A percentile compares a stretch with the other conserved stretches of the same genome.
phyloP scores from a whole-genome alignment of 352 stramenopile species.

The Peronospora destructor region DNA sequence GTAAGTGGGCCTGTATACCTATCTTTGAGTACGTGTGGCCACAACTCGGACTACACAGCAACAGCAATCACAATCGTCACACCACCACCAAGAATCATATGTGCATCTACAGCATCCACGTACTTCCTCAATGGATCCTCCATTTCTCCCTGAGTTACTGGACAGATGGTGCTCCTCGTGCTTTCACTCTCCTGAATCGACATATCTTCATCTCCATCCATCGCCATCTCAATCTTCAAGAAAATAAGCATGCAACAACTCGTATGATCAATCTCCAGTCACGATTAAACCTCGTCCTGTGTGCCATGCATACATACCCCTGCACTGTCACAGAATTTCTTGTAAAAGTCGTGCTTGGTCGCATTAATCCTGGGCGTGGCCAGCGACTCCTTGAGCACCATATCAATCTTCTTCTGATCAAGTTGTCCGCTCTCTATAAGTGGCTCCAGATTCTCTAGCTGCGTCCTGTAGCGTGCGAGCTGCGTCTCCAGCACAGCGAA shows the following conservation, averaged over 20 bases:
- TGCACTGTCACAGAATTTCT: conserved; percentile 67
- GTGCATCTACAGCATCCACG: neutral
- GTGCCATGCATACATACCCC: conserved; percentile 38
- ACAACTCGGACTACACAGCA: conserved; percentile 47
- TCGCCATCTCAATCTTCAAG: conserved; percentile 60
- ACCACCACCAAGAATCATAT: neutral
- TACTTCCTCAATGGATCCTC: conserved; percentile 72
- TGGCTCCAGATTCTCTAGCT: conserved; percentile 58
- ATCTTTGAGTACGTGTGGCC: conserved; percentile 78
- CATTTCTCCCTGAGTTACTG: conserved; percentile 79
- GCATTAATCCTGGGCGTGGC: conserved; percentile 51
- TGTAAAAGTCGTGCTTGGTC: conserved; percentile 66
- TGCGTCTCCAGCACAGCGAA: conserved; percentile 62
- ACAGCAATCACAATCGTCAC: neutral
- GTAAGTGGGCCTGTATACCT: conserved; percentile 65
- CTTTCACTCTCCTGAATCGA: conserved; percentile 79
- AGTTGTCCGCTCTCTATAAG: conserved; percentile 44
- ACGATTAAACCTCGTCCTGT: too few relatives aligned
- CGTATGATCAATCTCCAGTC: neutral
- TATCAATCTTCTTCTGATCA: conserved; percentile 50
- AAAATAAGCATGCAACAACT: neutral
- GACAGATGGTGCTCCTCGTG: conserved; percentile 60
- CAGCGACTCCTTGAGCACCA: conserved; percentile 48
- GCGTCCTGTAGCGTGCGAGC: conserved; percentile 55
- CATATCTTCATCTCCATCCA: conserved; percentile 68